Evolutionary conservation across 352 stramenopile species (phyloP).

Genomic region (Elongisporangium senticosum): DNA sequence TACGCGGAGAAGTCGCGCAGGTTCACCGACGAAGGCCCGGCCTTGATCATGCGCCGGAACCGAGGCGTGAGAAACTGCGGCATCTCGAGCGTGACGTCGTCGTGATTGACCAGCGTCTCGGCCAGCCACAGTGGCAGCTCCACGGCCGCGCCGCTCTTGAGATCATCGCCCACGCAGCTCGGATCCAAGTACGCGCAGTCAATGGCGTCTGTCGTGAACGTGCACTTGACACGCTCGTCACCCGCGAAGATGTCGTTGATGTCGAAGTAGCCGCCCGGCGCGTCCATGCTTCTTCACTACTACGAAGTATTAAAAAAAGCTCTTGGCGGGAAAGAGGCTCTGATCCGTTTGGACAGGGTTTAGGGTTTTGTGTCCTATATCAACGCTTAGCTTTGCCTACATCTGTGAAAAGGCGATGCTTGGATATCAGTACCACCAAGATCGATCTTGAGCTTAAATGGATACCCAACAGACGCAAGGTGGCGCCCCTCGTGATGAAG

Average conservation of each 20-base stretch:
- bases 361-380: background rate
- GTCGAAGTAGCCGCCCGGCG: conserved; percentile 48
- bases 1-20: conserved; percentile 73
- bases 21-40: conserved; percentile 64
- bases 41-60: conserved; percentile 80
- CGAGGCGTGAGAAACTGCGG: conserved; percentile 62
- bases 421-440: background rate
- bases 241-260: conserved; percentile 72
- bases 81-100: conserved; percentile 48
- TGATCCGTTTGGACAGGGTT: background rate
- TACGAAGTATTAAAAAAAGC: background rate
- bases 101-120: conserved; percentile 39
- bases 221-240: conserved; percentile 79
- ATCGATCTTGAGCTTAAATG: background rate
- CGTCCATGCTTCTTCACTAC: conserved; percentile 1
- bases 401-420: background rate
- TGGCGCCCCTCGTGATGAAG: background rate
- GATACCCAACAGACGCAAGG: background rate
- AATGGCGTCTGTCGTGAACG: conserved; percentile 55
- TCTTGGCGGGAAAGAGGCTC: conserved; percentile 5
- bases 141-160: conserved; percentile 37
- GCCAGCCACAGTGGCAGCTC: conserved; percentile 79
- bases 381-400: background rate
- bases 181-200: conserved; percentile 75
- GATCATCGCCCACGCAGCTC: conserved; percentile 47